Evolutionary conservation across 1,284 basidiomycete species (phyloP).

Genomic region (Phlebopus sp.): DNA sequence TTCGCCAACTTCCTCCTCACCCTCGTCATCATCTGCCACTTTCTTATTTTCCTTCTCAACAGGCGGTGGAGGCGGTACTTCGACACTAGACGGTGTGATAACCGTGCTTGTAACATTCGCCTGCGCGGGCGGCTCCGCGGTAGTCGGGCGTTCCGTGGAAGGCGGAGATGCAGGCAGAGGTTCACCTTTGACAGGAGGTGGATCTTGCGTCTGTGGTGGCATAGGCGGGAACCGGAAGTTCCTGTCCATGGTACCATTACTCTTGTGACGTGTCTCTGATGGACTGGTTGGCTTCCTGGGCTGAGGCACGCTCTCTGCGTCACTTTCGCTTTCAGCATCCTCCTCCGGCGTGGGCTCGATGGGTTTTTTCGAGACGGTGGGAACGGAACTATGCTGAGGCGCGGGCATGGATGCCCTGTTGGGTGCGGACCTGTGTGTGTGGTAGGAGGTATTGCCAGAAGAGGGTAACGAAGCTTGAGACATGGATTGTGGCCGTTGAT

Average conservation of each 20-base stretch:
- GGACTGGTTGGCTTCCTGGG: constrained; percentile 12
- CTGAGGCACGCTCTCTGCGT: neutral
- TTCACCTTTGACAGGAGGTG: constrained; percentile 15
- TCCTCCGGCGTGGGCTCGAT: constrained; percentile 47
- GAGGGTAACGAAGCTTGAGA: constrained; percentile 58
- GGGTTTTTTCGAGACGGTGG: constrained; percentile 11
- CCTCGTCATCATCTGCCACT: constrained; percentile 43
- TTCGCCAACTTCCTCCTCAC: constrained; percentile 69
- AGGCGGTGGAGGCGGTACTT: constrained; percentile 74
- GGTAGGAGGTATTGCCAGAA: constrained; percentile 35
- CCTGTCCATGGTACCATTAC: constrained; percentile 69
- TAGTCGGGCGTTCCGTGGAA: neutral
- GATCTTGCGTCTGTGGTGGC: constrained; percentile 29
- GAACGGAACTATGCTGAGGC: constrained; percentile 14
- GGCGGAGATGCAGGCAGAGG: neutral
- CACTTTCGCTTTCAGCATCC: constrained; percentile 13
- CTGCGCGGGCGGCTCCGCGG: constrained; percentile 15
- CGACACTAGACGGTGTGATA: constrained; percentile 60
- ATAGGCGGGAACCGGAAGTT: constrained; percentile 70
- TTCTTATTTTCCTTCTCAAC: constrained; percentile 62
- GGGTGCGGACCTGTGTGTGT: constrained; percentile 34
- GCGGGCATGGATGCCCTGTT: constrained; percentile 28
- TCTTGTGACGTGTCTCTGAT: constrained; percentile 39
- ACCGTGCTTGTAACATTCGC: constrained; percentile 33
- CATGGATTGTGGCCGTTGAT: constrained; percentile 69